Conservation (phyloP, 1,284 basidiomycete genomes). For the Lentinula novae-zelandiae region DNA sequence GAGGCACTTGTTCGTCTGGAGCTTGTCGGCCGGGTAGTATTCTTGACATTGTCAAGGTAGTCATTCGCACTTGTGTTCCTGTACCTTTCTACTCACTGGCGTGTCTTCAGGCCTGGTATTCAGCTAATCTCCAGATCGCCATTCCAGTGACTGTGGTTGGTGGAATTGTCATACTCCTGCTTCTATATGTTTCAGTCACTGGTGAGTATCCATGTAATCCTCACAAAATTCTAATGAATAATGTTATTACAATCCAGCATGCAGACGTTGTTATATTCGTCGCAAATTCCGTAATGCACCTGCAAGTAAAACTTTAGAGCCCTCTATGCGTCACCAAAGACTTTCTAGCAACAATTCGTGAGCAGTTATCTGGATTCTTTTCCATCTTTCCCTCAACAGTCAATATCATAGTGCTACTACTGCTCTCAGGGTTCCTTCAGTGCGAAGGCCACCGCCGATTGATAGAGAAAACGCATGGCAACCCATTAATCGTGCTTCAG, state of each 20-base stretch:
- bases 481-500: conserved; percentile 13
- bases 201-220: not conserved
- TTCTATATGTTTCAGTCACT: conserved; percentile 39
- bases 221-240: too few species aligned
- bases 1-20: conserved; percentile 66
- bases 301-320: not conserved
- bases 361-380: not conserved
- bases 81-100: not conserved
- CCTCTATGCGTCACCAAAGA: conserved; percentile 5
- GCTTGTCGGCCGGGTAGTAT: conserved; percentile 64
- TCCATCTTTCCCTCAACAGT: not conserved
- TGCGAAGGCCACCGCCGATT: not conserved
- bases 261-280: conserved; percentile 4
- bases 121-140: conserved; percentile 73
- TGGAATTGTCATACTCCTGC: conserved; percentile 54
- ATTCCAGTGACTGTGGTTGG: conserved; percentile 78
- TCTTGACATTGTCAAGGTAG: conserved; percentile 61
- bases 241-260: not conserved
- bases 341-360: not conserved
- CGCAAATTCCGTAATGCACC: not conserved
- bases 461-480: not conserved
- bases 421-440: not conserved
- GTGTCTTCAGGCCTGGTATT: conserved; percentile 59
- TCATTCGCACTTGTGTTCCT: conserved; percentile 11
- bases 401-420: not conserved